Evolutionary conservation across 2,329 filamentous ascomycete species (phyloP).

Genomic region (Curvularia eragrostidis): DNA sequence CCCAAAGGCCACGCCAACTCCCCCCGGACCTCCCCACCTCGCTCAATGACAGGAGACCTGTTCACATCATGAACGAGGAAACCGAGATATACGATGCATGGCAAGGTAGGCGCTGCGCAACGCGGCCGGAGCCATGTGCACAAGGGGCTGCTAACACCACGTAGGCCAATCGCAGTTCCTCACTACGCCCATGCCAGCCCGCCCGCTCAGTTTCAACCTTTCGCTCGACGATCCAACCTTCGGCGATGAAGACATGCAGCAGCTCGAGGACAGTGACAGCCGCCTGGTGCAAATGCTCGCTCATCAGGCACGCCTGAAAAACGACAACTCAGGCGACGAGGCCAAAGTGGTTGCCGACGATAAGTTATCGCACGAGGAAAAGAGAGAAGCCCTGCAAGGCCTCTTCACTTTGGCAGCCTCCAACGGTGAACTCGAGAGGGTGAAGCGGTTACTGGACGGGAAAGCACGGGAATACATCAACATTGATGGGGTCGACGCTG

Average conservation of each 20-base stretch:
- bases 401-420: conserved; percentile 93
- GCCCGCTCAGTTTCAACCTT: conserved; percentile 84
- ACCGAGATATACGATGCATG: conserved; percentile 99
- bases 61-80: conserved; percentile 72
- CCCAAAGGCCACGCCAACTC: conserved; percentile 58
- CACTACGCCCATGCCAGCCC: conserved; percentile 82
- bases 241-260: conserved; percentile 67
- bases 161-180: conserved; percentile 94
- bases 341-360: conserved; percentile 78
- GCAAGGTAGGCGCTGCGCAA: conserved; percentile 74
- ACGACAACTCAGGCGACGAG: conserved; percentile 73
- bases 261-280: conserved; percentile 78
- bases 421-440: conserved; percentile 87
- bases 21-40: conserved; percentile 89
- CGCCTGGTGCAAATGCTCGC: conserved; percentile 95
- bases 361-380: conserved; percentile 76
- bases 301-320: conserved; percentile 85
- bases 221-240: conserved; percentile 79
- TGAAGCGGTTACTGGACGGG: conserved; percentile 76
- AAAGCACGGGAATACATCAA: conserved; percentile 78
- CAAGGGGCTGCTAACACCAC: conserved; percentile 1
- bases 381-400: conserved; percentile 82
- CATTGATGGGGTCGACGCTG: conserved; percentile 86
- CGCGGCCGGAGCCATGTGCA: conserved; percentile 9
- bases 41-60: conserved; percentile 82